Conservation (phyloP, 2,329 filamentous ascomycete species). For the Niveomyces coronatus region DNA sequence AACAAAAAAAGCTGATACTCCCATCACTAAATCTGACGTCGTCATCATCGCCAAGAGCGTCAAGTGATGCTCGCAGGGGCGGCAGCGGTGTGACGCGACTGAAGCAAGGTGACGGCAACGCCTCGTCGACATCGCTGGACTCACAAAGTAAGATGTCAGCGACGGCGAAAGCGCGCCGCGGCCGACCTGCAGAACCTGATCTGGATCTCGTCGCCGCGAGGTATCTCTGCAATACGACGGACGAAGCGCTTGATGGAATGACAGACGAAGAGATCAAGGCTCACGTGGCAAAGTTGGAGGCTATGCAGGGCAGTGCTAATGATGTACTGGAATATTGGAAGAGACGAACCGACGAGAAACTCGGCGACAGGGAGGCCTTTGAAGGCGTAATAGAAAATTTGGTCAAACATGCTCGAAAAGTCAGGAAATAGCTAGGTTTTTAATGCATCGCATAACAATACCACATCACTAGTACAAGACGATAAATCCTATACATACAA, state of each 20-base stretch:
- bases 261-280: constrained; percentile 63
- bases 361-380: constrained; percentile 86
- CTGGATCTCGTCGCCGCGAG: constrained; percentile 71
- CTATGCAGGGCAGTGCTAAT: constrained; percentile 59
- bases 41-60: constrained; percentile 43
- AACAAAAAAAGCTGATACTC: constrained; percentile 94
- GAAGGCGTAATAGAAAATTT: constrained; percentile 96
- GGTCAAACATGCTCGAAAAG: constrained; percentile 80
- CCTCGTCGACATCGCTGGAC: constrained; percentile 49
- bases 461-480: too few relatives aligned
- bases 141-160: constrained; percentile 42
- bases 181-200: constrained; percentile 58
- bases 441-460: too few relatives aligned
- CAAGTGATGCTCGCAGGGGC: constrained; percentile 37
- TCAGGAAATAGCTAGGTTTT: constrained; percentile 74
- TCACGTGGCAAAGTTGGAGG: constrained; percentile 61
- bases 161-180: constrained; percentile 35
- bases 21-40: constrained; percentile 68
- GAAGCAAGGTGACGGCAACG: constrained; percentile 38
- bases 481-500: too few relatives aligned
- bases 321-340: constrained; percentile 83
- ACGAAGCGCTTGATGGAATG: constrained; percentile 70
- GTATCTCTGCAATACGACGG: constrained; percentile 73
- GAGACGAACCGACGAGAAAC: constrained; percentile 71
- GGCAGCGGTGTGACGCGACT: constrained; percentile 30